These are phyloP conservation scores for Phoma sp. DNA, from an alignment of 2,329 filamentous ascomycete species.

Conservation along the genomic window DNA sequence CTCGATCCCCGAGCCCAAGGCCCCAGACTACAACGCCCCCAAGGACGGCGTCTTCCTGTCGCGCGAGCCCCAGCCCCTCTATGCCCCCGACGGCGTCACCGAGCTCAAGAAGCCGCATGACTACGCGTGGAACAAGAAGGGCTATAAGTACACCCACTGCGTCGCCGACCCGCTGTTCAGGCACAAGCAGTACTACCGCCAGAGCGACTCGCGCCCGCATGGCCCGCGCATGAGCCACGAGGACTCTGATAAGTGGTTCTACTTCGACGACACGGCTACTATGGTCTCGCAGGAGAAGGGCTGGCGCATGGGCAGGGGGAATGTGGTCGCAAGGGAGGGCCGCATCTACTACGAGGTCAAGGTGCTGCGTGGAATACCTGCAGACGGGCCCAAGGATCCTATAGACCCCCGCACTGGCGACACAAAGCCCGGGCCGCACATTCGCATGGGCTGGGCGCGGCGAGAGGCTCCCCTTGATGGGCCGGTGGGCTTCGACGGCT, in stretches of 20 bases:
- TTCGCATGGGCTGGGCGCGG: constrained; percentile 86
- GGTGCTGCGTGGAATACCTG: constrained; percentile 76
- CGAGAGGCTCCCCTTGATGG: constrained; percentile 82
- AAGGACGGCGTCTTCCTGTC: constrained; percentile 55
- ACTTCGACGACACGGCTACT: constrained; percentile 74
- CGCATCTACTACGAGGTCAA: constrained; percentile 95
- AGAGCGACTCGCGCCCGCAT: constrained; percentile 84
- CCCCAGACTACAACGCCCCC: constrained; percentile 57
- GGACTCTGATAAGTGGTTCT: constrained; percentile 84
- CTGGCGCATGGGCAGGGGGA: constrained; percentile 88
- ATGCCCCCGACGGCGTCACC: constrained; percentile 49
- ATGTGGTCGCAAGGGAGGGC: constrained; percentile 87
- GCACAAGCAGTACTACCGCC: constrained; percentile 85
- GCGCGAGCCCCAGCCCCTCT: constrained; percentile 54
- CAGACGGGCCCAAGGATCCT: constrained; percentile 50
- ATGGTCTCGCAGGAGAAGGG: constrained; percentile 90
- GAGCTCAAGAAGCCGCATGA: constrained; percentile 58
- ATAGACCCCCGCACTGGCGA: constrained; percentile 44
- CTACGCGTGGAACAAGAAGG: constrained; percentile 68
- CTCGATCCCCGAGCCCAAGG: constrained; percentile 55
- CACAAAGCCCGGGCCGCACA: constrained; percentile 61
- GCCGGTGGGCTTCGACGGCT: constrained; percentile 85
- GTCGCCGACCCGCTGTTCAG: constrained; percentile 89
- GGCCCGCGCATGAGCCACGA: constrained; percentile 89
- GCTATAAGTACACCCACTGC: constrained; percentile 88